Conservation (phyloP, 768 basidiomycete species). For the Obba rivulosa region DNA sequence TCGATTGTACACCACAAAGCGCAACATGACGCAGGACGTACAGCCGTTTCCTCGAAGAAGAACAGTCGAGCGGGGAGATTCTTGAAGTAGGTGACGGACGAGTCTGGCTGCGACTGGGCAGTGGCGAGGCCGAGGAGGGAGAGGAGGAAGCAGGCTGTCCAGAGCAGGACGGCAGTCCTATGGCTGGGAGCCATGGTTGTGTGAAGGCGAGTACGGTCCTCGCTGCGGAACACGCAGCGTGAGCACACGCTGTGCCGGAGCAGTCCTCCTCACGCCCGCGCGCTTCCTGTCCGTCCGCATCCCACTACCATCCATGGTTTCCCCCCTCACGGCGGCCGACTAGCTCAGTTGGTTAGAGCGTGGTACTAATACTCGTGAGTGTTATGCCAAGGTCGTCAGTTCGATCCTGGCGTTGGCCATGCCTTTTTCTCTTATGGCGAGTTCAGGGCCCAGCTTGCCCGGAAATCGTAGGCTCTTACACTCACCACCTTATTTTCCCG, state of each 20-base stretch:
- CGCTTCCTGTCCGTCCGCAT: no score
- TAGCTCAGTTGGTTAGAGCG: constrained; percentile 4
- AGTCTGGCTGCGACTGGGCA: constrained; percentile 38
- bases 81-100: constrained; percentile 49
- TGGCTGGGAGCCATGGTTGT: constrained; percentile 17
- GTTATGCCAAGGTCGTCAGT: constrained; percentile 5
- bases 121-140: constrained; percentile 1
- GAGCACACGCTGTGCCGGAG: not conserved
- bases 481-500: no score
- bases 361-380: constrained; percentile 1
- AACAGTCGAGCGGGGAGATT: constrained; percentile 73
- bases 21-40: constrained; percentile 36
- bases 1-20: not conserved
- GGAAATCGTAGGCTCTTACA: no score
- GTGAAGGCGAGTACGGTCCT: constrained; percentile 6
- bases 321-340: no score
- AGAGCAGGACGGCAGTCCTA: constrained; percentile 17
- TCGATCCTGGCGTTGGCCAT: constrained; percentile 7
- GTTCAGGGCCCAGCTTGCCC: no score
- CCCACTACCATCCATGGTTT: no score
- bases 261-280: no score
- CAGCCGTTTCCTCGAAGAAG: constrained; percentile 92
- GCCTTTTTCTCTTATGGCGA: no score
- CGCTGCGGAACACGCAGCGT: constrained; percentile 19
- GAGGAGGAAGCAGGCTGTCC: constrained; percentile 8